Percentiles rank a stretch among this genome's conserved stretches.
Evolutionary conservation across 352 stramenopile genomes (phyloP).

Genomic region (Globisporangium abappressorium): DNA sequence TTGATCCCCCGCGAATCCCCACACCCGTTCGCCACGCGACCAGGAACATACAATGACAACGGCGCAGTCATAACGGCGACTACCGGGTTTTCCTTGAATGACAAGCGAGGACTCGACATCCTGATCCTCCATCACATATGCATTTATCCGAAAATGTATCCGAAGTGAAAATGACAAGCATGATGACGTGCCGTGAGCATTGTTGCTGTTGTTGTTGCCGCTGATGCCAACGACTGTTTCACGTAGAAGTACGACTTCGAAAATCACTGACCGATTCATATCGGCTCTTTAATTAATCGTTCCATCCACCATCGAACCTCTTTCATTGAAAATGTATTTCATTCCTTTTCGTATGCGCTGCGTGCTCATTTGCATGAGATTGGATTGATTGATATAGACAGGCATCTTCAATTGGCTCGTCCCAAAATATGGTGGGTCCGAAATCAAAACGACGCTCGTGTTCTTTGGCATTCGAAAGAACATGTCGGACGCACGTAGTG

Average conservation of each 20-base stretch:
- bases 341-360: neutral
- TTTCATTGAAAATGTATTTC: neutral
- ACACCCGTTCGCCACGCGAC: neutral
- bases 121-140: too few species aligned
- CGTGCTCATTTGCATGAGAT: neutral
- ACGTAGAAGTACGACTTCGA: too few species aligned
- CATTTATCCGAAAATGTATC: neutral
- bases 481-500: slow-evolving; percentile 1
- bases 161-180: too few species aligned
- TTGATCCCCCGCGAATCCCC: neutral
- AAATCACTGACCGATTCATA: too few species aligned
- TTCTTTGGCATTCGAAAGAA: slow-evolving; percentile 8
- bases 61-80: neutral
- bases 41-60: neutral
- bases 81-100: neutral
- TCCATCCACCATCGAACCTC: too few species aligned
- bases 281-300: too few species aligned
- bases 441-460: slow-evolving; percentile 10
- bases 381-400: neutral
- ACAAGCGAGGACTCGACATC: neutral
- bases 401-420: neutral
- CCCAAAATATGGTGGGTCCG: neutral
- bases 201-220: too few species aligned
- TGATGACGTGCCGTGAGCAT: too few species aligned
- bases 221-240: too few species aligned